A percentile compares a stretch with the other conserved stretches of the same genome.
phyloP scores from a whole-genome alignment of 768 basidiomycete genomes.

The Rhodocollybia butyracea region DNA sequence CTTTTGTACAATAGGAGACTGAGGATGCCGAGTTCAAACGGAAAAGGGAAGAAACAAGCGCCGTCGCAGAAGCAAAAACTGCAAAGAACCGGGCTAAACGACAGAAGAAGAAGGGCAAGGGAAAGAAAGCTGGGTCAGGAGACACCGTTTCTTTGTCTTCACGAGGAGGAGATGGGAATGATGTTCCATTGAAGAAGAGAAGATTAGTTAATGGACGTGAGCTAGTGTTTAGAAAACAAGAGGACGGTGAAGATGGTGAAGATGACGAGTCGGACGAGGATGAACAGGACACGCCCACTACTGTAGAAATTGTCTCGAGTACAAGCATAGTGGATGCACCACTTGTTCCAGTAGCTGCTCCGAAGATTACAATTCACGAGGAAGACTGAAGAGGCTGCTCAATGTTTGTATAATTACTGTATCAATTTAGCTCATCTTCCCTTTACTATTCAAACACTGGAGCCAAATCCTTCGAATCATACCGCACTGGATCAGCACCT shows the following conservation, averaged over 20 bases:
- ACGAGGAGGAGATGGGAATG: slow-evolving; percentile 21
- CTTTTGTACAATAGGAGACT: slow-evolving; percentile 49
- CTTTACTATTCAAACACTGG: slow-evolving; percentile 19
- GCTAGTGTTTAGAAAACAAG: slow-evolving; percentile 26
- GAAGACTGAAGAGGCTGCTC: slow-evolving; percentile 8
- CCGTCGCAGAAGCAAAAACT: slow-evolving; percentile 79
- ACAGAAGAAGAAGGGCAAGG: slow-evolving; percentile 84
- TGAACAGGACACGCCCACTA: neutral
- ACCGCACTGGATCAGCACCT: slow-evolving; percentile 50
- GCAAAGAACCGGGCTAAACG: slow-evolving; percentile 93
- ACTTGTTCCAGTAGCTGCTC: neutral
- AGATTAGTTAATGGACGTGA: slow-evolving; percentile 78
- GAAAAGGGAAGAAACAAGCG: slow-evolving; percentile 68
- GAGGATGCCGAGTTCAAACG: slow-evolving; percentile 72
- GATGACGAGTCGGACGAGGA: neutral
- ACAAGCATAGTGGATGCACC: neutral
- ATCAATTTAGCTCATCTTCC: too few relatives aligned
- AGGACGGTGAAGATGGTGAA: slow-evolving; percentile 6
- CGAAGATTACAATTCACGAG: slow-evolving; percentile 8
- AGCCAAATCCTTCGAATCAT: slow-evolving; percentile 39
- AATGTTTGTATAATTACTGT: too few relatives aligned
- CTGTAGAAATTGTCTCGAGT: neutral
- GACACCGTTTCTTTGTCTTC: slow-evolving; percentile 12
- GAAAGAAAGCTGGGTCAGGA: slow-evolving; percentile 40
- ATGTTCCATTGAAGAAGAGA: slow-evolving; percentile 69